phyloP scores from a whole-genome alignment of 2,329 filamentous ascomycete species.

The Balansia obtecta region DNA sequence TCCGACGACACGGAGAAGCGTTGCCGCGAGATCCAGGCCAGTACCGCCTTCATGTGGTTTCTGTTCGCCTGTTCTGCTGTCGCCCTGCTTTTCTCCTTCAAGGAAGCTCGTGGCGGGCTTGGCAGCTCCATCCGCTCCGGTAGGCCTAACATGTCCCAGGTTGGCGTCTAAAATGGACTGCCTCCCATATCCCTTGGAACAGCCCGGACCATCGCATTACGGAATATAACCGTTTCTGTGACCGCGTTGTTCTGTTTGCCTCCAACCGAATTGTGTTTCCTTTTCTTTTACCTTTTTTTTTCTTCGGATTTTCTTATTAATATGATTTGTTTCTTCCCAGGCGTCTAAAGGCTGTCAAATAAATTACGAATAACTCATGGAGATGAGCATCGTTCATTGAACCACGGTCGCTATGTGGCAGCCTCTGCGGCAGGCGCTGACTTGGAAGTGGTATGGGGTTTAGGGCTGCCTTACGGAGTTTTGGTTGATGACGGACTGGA shows the following conservation, averaged over 20 bases:
- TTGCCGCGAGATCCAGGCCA: constrained; percentile 65
- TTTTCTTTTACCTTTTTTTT: too few relatives aligned
- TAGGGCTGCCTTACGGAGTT: neutral
- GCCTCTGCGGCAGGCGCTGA: neutral
- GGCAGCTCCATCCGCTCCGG: constrained; percentile 30
- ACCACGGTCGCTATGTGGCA: neutral
- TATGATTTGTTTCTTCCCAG: constrained; percentile 2
- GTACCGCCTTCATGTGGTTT: constrained; percentile 69
- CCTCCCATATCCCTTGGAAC: neutral
- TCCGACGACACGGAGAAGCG: constrained; percentile 46
- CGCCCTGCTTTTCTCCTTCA: constrained; percentile 41
- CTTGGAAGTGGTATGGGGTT: neutral
- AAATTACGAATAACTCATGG: neutral
- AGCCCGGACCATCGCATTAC: neutral
- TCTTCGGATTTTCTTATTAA: constrained; percentile 4
- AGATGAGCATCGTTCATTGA: neutral
- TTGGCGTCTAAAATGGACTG: constrained; percentile 28
- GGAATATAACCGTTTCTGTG: neutral
- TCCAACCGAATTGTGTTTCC: neutral
- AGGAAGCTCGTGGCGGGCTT: constrained; percentile 34
- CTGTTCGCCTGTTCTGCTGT: constrained; percentile 51
- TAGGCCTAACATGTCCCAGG: constrained; percentile 44
- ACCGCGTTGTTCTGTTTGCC: neutral
- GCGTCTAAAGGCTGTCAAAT: neutral
- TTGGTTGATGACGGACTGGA: constrained; percentile 5